phyloP scores from a whole-genome alignment of 805 yeast genomes.

The baker's yeast (Saccharomyces cerevisiae) region DNA sequence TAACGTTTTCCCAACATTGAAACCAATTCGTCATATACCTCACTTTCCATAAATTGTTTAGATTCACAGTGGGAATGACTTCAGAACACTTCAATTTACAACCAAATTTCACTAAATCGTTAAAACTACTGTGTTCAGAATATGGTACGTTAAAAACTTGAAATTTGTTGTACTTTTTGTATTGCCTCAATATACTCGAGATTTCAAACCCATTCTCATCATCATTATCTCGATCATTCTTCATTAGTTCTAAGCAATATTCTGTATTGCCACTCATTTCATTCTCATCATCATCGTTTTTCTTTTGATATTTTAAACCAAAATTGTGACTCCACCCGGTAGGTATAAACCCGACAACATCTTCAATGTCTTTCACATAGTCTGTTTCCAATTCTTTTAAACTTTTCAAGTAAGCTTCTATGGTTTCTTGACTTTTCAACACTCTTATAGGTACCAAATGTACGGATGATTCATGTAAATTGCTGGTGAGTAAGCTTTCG shows the following conservation, averaged over 20 bases:
- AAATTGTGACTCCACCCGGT: conserved; percentile 79
- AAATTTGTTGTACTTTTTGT: conserved; percentile 28
- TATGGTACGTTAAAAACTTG: conserved; percentile 69
- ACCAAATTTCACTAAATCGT: conserved; percentile 66
- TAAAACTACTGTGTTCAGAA: conserved; percentile 86
- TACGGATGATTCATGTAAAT: conserved; percentile 27
- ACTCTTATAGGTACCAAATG: conserved; percentile 70
- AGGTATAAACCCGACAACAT: conserved; percentile 66
- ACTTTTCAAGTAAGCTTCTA: conserved; percentile 22
- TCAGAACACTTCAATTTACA: conserved; percentile 40
- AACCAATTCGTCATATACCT: conserved; percentile 33
- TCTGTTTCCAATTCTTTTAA: conserved; percentile 1
- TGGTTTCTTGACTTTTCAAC: conserved; percentile 31
- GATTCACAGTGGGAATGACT: conserved; percentile 75
- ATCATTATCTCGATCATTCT: conserved; percentile 3
- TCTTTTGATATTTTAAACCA: conserved; percentile 10
- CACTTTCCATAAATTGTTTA: conserved; percentile 22
- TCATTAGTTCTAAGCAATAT: conserved; percentile 11
- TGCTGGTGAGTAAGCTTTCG: background rate
- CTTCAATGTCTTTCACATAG: conserved; percentile 14
- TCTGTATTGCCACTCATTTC: conserved; percentile 11
- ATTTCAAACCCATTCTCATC: conserved; percentile 8
- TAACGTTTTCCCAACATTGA: conserved; percentile 23
- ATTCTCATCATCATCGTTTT: conserved; percentile 4
- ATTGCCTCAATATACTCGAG: conserved; percentile 24